These are phyloP conservation scores for Pisolithus marmoratus DNA, from an alignment of 768 basidiomycete genomes.

Conservation along the genomic window DNA sequence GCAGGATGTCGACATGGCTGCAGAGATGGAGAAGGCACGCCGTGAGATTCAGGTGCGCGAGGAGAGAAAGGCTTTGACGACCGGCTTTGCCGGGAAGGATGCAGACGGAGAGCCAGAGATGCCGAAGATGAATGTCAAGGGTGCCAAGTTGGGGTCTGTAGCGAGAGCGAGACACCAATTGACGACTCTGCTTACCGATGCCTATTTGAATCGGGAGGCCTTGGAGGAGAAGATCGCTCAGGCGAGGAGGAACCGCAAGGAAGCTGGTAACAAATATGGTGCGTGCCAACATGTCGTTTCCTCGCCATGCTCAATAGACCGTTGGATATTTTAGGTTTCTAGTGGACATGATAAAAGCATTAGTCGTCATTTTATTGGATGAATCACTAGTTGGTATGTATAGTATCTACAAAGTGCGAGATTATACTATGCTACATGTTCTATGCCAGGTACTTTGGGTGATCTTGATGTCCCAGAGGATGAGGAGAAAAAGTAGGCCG, in stretches of 20 bases:
- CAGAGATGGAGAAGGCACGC: slow-evolving; percentile 76
- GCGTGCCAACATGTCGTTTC: slow-evolving; percentile 13
- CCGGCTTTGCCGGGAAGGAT: slow-evolving; percentile 38
- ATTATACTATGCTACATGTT: slow-evolving; percentile 21
- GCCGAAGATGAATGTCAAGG: slow-evolving; percentile 83
- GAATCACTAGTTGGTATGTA: slow-evolving; percentile 6
- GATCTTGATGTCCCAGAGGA: too few relatives aligned
- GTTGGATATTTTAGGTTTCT: slow-evolving; percentile 17
- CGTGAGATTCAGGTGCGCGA: slow-evolving; percentile 70
- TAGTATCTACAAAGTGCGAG: slow-evolving; percentile 13
- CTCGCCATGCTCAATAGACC: not conserved
- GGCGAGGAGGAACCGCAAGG: slow-evolving; percentile 77
- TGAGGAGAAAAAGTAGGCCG: too few relatives aligned
- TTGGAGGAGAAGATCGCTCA: slow-evolving; percentile 82
- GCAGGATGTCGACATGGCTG: slow-evolving; percentile 56
- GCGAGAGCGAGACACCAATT: slow-evolving; percentile 76
- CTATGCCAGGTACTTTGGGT: not conserved
- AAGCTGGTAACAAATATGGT: slow-evolving; percentile 92
- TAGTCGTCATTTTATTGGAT: too few relatives aligned
- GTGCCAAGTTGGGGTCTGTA: slow-evolving; percentile 63
- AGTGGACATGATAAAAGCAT: not conserved
- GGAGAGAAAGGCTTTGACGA: slow-evolving; percentile 69
- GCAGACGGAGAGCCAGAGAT: slow-evolving; percentile 42
- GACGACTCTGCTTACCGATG: slow-evolving; percentile 74
- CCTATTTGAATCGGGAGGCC: slow-evolving; percentile 76